Evolutionary conservation across 1,139 yeast genomes (phyloP).

Genomic region (Kluyveromyces sp.): DNA sequence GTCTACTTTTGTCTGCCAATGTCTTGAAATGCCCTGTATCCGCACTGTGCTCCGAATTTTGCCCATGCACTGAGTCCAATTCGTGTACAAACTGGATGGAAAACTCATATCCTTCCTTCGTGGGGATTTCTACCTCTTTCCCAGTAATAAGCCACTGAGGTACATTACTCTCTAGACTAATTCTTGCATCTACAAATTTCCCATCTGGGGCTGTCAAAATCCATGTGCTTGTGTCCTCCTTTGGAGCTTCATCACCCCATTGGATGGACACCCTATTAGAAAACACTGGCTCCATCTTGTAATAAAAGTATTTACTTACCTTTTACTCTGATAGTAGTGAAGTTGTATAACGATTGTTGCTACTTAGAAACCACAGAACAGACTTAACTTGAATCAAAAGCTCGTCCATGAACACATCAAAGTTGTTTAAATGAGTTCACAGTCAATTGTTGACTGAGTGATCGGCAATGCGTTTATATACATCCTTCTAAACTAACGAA

Average conservation of each 20-base stretch:
- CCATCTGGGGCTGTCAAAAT: slow-evolving; percentile 10
- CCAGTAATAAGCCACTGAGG: slow-evolving; percentile 12
- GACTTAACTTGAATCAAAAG: no score
- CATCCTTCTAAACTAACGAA: no score
- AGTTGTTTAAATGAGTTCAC: no score
- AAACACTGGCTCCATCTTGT: slow-evolving; percentile 5
- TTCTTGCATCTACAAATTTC: slow-evolving; percentile 11
- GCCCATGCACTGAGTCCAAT: slow-evolving; percentile 6
- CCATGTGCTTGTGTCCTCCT: slow-evolving; percentile 12
- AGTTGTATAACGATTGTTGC: no score
- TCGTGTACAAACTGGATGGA: slow-evolving; percentile 8
- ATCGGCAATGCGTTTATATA: no score
- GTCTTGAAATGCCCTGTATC: slow-evolving; percentile 40
- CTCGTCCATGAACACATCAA: no score
- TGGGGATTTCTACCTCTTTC: slow-evolving; percentile 5
- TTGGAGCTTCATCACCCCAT: slow-evolving; percentile 9
- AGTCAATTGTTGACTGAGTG: no score
- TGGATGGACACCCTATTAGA: slow-evolving; percentile 9
- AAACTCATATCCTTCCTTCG: slow-evolving; percentile 8
- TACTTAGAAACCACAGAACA: no score
- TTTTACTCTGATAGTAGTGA: no score
- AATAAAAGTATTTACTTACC: background rate
- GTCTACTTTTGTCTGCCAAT: slow-evolving; percentile 33
- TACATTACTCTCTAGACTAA: background rate
- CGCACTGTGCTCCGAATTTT: slow-evolving; percentile 23